Percentiles rank a stretch among this genome's conserved stretches.
Evolutionary conservation across 148 eudicot genomes (phyloP).

Genomic region (Cornus suecica): DNA sequence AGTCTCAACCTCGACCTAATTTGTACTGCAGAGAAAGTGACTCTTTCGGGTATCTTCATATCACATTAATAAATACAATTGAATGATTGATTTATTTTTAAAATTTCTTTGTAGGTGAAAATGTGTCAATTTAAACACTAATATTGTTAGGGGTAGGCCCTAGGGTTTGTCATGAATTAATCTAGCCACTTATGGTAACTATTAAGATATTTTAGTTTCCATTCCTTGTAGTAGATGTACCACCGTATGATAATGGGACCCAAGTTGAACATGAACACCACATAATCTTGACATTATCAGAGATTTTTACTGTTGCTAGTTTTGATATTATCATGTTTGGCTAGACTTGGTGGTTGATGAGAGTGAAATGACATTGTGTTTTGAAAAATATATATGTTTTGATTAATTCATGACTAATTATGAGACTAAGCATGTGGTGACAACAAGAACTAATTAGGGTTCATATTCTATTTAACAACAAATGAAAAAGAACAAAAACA

Average conservation of each 20-base stretch:
- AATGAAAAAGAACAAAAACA: constrained; percentile 9
- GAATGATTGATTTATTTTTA: no score
- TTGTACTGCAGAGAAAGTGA: no score
- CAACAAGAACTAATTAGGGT: neutral
- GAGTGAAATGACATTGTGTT: neutral
- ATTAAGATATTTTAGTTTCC: neutral
- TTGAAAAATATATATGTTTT: neutral
- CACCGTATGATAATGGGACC: neutral
- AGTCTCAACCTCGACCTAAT: no score
- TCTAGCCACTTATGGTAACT: neutral
- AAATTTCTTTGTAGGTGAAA: no score
- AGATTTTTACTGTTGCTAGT: no score
- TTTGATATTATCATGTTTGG: neutral
- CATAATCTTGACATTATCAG: neutral
- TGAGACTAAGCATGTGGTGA: neutral
- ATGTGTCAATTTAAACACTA: neutral
- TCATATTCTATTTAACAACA: neutral
- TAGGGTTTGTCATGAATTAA: neutral
- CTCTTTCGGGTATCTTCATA: no score
- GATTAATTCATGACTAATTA: neutral
- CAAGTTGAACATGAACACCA: neutral
- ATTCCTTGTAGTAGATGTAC: neutral
- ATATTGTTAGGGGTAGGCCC: neutral
- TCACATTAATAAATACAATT: no score
- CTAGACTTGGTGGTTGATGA: neutral